phyloP scores from a whole-genome alignment of 768 basidiomycete genomes.

The Sarcodon sp. region DNA sequence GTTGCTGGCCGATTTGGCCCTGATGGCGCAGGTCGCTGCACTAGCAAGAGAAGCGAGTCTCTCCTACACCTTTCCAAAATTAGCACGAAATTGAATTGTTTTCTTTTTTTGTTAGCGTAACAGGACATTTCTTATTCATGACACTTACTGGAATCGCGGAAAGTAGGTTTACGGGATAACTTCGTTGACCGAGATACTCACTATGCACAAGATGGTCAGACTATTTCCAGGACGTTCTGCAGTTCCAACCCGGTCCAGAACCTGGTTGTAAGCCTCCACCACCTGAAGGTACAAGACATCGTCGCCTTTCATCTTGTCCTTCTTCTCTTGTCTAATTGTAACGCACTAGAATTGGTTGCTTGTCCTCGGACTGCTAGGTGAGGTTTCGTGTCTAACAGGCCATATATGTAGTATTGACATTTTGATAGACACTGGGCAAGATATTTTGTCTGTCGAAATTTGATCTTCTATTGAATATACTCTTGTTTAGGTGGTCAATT shows the following conservation, averaged over 20 bases:
- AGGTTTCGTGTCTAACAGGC: slow-evolving; percentile 7
- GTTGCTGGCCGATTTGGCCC: slow-evolving; percentile 48
- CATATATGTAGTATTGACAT: slow-evolving; percentile 5
- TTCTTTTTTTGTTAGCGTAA: slow-evolving; percentile 27
- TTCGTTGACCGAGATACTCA: background rate
- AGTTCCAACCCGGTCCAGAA: slow-evolving; percentile 47
- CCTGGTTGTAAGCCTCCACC: slow-evolving; percentile 51
- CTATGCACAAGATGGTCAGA: slow-evolving; percentile 41
- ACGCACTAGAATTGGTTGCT: slow-evolving; percentile 46
- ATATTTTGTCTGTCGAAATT: background rate
- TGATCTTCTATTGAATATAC: background rate
- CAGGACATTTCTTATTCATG: slow-evolving; percentile 56
- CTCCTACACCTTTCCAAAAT: background rate
- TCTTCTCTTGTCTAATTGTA: slow-evolving; percentile 1
- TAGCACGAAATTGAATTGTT: background rate
- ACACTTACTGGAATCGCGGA: slow-evolving; percentile 64
- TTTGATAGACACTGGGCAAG: slow-evolving; percentile 49
- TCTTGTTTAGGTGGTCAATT: slow-evolving; percentile 38
- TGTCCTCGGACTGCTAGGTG: slow-evolving; percentile 60
- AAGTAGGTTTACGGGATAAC: slow-evolving; percentile 26
- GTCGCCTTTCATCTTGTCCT: background rate
- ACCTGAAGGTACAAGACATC: slow-evolving; percentile 34
- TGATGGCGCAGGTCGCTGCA: slow-evolving; percentile 55
- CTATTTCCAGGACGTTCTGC: slow-evolving; percentile 43
- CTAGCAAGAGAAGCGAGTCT: slow-evolving; percentile 48